Conservation (phyloP, 345 rosid genomes). For the Eucalyptus guilfoylei region DNA sequence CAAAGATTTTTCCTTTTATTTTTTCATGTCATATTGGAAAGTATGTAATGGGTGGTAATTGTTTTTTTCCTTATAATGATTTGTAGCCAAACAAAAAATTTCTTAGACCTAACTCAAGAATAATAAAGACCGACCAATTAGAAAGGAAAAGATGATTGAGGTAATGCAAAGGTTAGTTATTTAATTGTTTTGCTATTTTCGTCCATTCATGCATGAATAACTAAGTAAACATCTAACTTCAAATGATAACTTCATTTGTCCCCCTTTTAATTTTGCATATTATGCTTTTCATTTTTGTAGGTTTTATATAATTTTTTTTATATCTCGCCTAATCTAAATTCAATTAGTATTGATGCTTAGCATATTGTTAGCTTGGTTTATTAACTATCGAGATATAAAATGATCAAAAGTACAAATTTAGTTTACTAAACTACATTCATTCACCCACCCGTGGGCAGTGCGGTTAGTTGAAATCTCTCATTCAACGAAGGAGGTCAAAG, state of each 20-base stretch:
- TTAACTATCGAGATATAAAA: neutral
- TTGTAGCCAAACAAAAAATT: neutral
- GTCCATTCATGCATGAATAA: neutral
- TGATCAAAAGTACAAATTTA: neutral
- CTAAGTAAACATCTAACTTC: neutral
- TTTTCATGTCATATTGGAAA: neutral
- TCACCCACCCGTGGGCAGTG: accelerated
- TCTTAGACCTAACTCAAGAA: neutral
- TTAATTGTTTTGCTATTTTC: neutral
- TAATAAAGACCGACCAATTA: neutral
- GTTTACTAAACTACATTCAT: neutral
- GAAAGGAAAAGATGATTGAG: neutral
- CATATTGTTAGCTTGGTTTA: neutral
- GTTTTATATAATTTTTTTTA: neutral
- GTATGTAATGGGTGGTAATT: neutral
- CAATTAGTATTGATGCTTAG: neutral
- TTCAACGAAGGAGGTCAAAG: no score
- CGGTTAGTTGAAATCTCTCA: no score
- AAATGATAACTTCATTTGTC: neutral
- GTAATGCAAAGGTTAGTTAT: neutral
- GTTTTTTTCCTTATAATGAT: neutral
- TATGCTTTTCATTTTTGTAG: neutral
- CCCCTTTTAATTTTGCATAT: neutral
- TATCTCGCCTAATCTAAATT: neutral
- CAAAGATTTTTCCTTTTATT: neutral